A percentile compares a stretch with the other conserved stretches of the same genome.
Conservation (phyloP, 2,329 filamentous ascomycete genomes). For the Fusarium liriodendri region DNA sequence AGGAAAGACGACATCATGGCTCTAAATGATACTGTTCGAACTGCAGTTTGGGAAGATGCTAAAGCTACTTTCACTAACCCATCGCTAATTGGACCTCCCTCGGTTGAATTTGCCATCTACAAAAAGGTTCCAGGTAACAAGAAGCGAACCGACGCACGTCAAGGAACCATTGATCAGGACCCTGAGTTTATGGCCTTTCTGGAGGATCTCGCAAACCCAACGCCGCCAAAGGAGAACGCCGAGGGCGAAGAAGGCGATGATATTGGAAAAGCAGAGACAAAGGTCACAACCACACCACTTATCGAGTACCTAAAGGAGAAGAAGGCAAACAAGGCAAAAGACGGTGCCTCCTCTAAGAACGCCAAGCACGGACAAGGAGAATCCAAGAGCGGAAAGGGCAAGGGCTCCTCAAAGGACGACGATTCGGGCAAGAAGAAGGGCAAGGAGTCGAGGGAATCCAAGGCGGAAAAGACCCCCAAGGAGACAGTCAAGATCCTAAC, state of each 20-base stretch:
- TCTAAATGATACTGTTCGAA: slow-evolving; percentile 77
- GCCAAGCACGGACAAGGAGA: slow-evolving; percentile 71
- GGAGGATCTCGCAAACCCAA: slow-evolving; percentile 82
- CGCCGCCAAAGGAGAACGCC: slow-evolving; percentile 55
- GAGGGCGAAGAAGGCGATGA: slow-evolving; percentile 58
- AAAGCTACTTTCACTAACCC: slow-evolving; percentile 79
- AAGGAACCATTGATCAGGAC: slow-evolving; percentile 97
- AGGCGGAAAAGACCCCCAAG: slow-evolving; percentile 63
- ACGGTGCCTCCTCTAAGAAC: slow-evolving; percentile 53
- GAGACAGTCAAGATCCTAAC: slow-evolving; percentile 73
- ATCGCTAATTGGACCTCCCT: slow-evolving; percentile 81
- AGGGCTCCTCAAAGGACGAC: slow-evolving; percentile 56
- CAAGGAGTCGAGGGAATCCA: slow-evolving; percentile 71
- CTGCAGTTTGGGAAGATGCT: slow-evolving; percentile 81
- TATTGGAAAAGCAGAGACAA: slow-evolving; percentile 61
- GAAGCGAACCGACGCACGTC: slow-evolving; percentile 81
- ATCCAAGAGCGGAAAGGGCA: slow-evolving; percentile 61
- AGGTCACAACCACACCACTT: slow-evolving; percentile 85
- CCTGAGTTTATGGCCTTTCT: slow-evolving; percentile 95
- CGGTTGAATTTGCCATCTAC: slow-evolving; percentile 84
- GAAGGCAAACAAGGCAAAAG: slow-evolving; percentile 79
- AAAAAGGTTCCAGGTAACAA: slow-evolving; percentile 83
- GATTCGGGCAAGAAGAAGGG: slow-evolving; percentile 71
- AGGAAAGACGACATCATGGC: slow-evolving; percentile 74
- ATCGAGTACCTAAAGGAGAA: slow-evolving; percentile 93